Evolutionary conservation across 495 filamentous ascomycete species (phyloP), one percentile per base, ranked within the genome.

Genomic region (Cercophora scortea): DNA sequence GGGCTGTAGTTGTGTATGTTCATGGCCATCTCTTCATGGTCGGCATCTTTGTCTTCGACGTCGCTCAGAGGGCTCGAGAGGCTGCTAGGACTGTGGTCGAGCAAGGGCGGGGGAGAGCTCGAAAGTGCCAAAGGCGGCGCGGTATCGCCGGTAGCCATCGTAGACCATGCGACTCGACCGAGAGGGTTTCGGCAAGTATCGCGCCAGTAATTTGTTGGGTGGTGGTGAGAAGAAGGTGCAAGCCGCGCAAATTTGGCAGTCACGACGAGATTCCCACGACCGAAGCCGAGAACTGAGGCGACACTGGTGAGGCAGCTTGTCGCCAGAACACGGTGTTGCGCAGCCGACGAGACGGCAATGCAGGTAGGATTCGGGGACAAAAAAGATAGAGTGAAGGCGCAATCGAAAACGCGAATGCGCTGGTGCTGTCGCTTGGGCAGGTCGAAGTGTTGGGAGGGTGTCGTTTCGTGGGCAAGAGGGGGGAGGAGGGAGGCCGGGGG

Each of bases 21-120:
- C 35, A 69, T 41, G 32, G 75, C 74, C 47, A 64, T 57, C 17
- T 74, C 73, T 13, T 77, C 75, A 53, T 67, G 70, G 16, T 75
- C 72, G 15, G 55, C 63, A 43, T 79, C 75, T 56, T 78, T 78
- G 57, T 96, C 90, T 62, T 90, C 91, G 50, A 93, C 86, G 55
- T 97, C 93, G 73, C 93, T 98, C 58, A 98, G 77, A 65, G 90
- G 94, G 66, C 77, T 80, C 50, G 77, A 80, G 18, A 70, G 50
- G 57, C 64, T 64, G 62, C 67, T 70, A 15, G 64, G 65, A 45
- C 62, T 69, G 54, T 58, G 61, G 56, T 65, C 66, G 54, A 59
- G 62, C 42, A 59, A 50, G 40, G 68, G 70, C 54, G 71, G 69
- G 58, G 69, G 66, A 45, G 71, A 69, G 57, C 71, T 76, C 57